Evolutionary conservation across 306 rosid genomes (phyloP).

Genomic region (Aeschynomene evenia): DNA sequence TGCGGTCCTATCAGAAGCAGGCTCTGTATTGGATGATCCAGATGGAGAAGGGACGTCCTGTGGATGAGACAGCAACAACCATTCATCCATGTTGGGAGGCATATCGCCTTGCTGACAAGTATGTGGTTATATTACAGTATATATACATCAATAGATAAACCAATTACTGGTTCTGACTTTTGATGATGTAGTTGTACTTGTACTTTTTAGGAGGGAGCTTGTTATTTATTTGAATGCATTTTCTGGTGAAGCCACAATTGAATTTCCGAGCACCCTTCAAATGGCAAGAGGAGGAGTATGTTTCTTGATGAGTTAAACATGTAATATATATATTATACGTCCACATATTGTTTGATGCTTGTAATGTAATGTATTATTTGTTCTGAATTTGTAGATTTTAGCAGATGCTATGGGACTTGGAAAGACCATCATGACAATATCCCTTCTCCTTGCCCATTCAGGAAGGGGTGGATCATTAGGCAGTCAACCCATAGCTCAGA

Average conservation of each 20-base stretch:
- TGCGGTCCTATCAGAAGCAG: slow-evolving; percentile 89
- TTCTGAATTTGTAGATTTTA: slow-evolving; percentile 65
- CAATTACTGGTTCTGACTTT: slow-evolving; percentile 23
- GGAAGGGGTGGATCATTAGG: slow-evolving; percentile 55
- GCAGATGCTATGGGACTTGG: slow-evolving; percentile 99
- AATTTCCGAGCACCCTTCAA: slow-evolving; percentile 92
- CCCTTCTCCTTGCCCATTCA: slow-evolving; percentile 75
- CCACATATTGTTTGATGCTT: not conserved
- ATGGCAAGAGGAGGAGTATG: slow-evolving; percentile 98
- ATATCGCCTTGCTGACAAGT: slow-evolving; percentile 79
- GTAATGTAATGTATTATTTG: slow-evolving; percentile 32
- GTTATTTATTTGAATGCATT: slow-evolving; percentile 80
- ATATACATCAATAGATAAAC: not conserved
- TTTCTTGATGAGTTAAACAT: slow-evolving; percentile 33
- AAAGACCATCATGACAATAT: slow-evolving; percentile 94
- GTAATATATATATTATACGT: slow-evolving; percentile 13
- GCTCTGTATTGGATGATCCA: slow-evolving; percentile 91
- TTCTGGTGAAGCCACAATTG: slow-evolving; percentile 87
- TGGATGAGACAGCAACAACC: slow-evolving; percentile 66
- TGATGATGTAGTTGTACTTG: slow-evolving; percentile 26
- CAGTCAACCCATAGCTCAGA: slow-evolving; percentile 42
- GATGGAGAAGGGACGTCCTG: slow-evolving; percentile 72
- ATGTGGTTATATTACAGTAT: slow-evolving; percentile 27
- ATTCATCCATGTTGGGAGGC: slow-evolving; percentile 99
- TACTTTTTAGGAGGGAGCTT: slow-evolving; percentile 61